Conservation (phyloP, 768 basidiomycete species). For the Termitomyces sp. region DNA sequence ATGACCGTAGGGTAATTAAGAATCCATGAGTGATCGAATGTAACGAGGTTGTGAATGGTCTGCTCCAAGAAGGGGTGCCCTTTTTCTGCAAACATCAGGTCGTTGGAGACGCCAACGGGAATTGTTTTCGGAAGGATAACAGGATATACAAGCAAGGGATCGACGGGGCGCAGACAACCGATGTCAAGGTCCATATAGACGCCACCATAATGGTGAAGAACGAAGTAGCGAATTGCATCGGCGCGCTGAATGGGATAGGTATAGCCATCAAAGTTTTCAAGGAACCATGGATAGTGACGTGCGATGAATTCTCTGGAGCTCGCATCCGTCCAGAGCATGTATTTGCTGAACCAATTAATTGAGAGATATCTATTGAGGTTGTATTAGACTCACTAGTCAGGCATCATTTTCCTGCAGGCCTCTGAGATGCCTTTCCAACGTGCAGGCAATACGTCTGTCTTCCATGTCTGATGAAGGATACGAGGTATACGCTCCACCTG, state of each 20-base stretch:
- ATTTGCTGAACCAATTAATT: conserved; percentile 56
- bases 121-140: conserved; percentile 94
- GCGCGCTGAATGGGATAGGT: conserved; percentile 91
- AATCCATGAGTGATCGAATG: conserved; percentile 91
- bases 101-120: conserved; percentile 96
- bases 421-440: conserved; percentile 80
- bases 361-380: conserved; percentile 7
- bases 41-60: conserved; percentile 85
- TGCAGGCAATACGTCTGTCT: conserved; percentile 77
- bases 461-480: conserved; percentile 99
- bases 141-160: conserved; percentile 79
- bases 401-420: conserved; percentile 86
- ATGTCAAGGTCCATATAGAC: conserved; percentile 97
- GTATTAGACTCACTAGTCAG: conserved; percentile 78
- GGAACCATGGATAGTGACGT: conserved; percentile 84
- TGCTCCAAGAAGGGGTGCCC: conserved; percentile 86
- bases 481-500: conserved; percentile 77
- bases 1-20: conserved; percentile 99
- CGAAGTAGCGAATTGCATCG: conserved; percentile 96
- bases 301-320: conserved; percentile 87
- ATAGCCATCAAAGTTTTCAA: conserved; percentile 91
- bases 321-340: conserved; percentile 97
- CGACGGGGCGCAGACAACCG: conserved; percentile 82
- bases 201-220: conserved; percentile 93
- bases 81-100: conserved; percentile 89